Evolutionary conservation across 2,329 filamentous ascomycete species (phyloP).

Genomic region (Penicillium sp.): DNA sequence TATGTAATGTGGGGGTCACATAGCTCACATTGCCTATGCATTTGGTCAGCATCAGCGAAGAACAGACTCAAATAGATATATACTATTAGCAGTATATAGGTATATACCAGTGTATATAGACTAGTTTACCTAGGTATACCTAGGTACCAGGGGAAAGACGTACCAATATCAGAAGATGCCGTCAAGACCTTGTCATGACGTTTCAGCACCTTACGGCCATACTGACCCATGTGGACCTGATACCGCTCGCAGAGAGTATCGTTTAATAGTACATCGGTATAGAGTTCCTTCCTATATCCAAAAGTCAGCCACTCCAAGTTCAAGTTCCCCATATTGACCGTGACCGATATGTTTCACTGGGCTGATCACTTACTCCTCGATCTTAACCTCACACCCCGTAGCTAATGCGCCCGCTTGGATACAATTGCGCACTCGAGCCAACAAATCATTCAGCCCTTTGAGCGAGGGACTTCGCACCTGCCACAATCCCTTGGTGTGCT

Average conservation of each 20-base stretch:
- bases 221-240: conserved; percentile 48
- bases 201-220: conserved; percentile 45
- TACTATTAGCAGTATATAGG: too few relatives aligned
- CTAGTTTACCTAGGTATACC: too few relatives aligned
- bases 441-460: conserved; percentile 41
- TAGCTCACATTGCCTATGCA: conserved; percentile 55
- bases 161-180: conserved; percentile 54
- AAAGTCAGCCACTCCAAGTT: background rate
- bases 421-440: conserved; percentile 36
- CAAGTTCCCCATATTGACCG: background rate
- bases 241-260: conserved; percentile 51
- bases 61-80: background rate
- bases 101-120: too few relatives aligned
- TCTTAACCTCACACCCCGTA: conserved; percentile 38
- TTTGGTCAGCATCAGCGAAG: background rate
- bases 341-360: background rate
- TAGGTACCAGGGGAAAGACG: background rate
- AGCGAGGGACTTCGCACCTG: conserved; percentile 52
- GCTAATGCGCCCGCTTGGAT: conserved; percentile 42
- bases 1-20: conserved; percentile 53
- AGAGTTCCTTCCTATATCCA: conserved; percentile 33
- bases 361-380: conserved; percentile 33
- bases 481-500: conserved; percentile 51
- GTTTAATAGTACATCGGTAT: conserved; percentile 54
- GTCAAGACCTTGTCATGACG: conserved; percentile 44